phyloP scores from a whole-genome alignment of 495 filamentous ascomycete species.

The Trichodelitschia bisporula region DNA sequence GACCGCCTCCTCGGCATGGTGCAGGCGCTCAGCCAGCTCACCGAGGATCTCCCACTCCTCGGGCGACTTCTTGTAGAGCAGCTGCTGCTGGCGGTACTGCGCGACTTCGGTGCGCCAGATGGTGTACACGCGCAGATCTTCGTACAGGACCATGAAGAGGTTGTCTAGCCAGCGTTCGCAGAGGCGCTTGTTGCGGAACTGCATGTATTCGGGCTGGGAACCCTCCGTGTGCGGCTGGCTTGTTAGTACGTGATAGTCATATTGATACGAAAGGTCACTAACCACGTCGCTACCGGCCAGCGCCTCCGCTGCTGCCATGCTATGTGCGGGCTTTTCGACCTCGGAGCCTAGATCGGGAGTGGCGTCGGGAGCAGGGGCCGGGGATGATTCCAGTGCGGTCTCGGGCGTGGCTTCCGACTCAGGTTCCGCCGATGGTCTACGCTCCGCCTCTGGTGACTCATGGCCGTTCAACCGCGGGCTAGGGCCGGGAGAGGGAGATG shows the following conservation, averaged over 20 bases:
- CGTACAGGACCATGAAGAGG: constrained; percentile 96
- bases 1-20: constrained; percentile 67
- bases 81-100: constrained; percentile 66
- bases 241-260: constrained; percentile 6
- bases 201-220: constrained; percentile 30
- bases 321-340: constrained; percentile 62
- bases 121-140: constrained; percentile 92
- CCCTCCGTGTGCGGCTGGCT: constrained; percentile 10
- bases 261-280: too few relatives aligned
- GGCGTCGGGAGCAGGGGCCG: too few relatives aligned
- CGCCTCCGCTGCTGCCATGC: constrained; percentile 55
- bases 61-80: constrained; percentile 83
- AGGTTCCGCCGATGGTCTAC: too few relatives aligned
- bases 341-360: too few relatives aligned
- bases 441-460: too few relatives aligned
- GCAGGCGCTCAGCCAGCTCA: constrained; percentile 72
- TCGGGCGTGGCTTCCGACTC: too few relatives aligned
- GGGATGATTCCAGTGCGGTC: too few relatives aligned
- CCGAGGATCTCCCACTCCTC: constrained; percentile 98
- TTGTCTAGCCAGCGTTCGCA: constrained; percentile 97
- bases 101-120: constrained; percentile 98
- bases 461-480: constrained; percentile 38
- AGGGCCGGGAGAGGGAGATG: too few relatives aligned
- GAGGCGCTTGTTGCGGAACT: constrained; percentile 84
- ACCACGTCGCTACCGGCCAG: constrained; percentile 33